A percentile compares a stretch with the other conserved stretches of the same genome.
These are phyloP conservation scores for Coniochaeta hoffmannii DNA, from an alignment of 2,329 filamentous ascomycete genomes.

Conservation along the genomic window DNA sequence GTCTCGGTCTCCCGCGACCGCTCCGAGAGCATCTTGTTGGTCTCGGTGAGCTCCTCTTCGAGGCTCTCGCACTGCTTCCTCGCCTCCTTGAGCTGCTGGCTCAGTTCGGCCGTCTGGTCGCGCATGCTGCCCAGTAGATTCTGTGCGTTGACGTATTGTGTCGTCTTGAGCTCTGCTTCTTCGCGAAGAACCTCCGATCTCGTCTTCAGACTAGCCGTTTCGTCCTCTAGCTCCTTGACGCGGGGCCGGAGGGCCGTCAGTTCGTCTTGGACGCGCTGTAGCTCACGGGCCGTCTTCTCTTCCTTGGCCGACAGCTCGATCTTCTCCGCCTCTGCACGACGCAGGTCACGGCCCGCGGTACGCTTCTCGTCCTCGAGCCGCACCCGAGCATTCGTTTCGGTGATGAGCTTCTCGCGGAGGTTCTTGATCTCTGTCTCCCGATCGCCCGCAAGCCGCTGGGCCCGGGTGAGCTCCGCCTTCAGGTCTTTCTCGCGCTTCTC, in stretches of 20 bases:
- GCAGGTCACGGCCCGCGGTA: slow-evolving; percentile 66
- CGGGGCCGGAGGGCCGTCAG: slow-evolving; percentile 56
- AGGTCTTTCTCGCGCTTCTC: slow-evolving; percentile 80
- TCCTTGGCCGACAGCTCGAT: slow-evolving; percentile 66
- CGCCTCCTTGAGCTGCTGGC: slow-evolving; percentile 85
- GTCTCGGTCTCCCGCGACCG: slow-evolving; percentile 88
- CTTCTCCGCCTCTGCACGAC: slow-evolving; percentile 70
- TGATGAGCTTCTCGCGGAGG: slow-evolving; percentile 69
- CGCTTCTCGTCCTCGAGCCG: slow-evolving; percentile 75
- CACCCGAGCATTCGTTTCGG: slow-evolving; percentile 63
- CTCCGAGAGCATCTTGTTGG: slow-evolving; percentile 78
- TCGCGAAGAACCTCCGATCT: slow-evolving; percentile 65
- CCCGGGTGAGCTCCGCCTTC: slow-evolving; percentile 61
- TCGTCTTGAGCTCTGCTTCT: slow-evolving; percentile 75
- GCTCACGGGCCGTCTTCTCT: slow-evolving; percentile 64
- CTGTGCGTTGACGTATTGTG: slow-evolving; percentile 80
- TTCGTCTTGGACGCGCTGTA: slow-evolving; percentile 67
- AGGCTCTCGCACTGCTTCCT: slow-evolving; percentile 74
- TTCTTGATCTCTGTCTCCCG: slow-evolving; percentile 71
- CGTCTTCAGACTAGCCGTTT: slow-evolving; percentile 58
- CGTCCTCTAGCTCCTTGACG: slow-evolving; percentile 63
- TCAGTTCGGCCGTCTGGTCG: slow-evolving; percentile 82
- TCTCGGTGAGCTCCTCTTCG: slow-evolving; percentile 86
- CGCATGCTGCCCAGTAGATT: slow-evolving; percentile 86
- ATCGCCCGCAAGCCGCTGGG: slow-evolving; percentile 63